Conservation (phyloP, 208 protist genomes). For the Leishmania amazonensis region DNA sequence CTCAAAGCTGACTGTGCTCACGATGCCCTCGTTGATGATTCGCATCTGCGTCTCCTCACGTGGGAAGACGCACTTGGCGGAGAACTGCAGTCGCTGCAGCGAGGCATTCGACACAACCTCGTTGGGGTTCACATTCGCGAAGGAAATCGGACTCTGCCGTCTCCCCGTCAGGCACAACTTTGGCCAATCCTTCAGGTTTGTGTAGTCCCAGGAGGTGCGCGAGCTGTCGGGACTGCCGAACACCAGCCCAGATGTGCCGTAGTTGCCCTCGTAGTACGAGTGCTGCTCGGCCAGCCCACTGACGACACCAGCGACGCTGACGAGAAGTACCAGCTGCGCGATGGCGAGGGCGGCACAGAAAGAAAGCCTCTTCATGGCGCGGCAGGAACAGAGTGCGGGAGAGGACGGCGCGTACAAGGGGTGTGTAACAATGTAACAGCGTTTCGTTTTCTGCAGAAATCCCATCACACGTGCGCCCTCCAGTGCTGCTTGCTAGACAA, state of each 20-base stretch:
- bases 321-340: background rate
- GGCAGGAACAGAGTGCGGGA: background rate
- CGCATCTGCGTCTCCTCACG: slow-evolving; percentile 52
- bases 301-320: background rate
- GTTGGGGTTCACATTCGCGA: slow-evolving; percentile 52
- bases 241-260: slow-evolving; percentile 48
- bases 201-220: slow-evolving; percentile 41
- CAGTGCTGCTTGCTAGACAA: background rate
- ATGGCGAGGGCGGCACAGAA: background rate
- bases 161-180: slow-evolving; percentile 47
- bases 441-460: background rate
- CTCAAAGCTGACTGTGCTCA: slow-evolving; percentile 52
- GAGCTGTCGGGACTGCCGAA: slow-evolving; percentile 20
- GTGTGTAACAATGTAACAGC: background rate
- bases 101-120: slow-evolving; percentile 37
- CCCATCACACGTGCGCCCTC: background rate
- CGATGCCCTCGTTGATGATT: slow-evolving; percentile 56
- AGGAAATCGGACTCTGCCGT: slow-evolving; percentile 76
- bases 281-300: slow-evolving; percentile 9
- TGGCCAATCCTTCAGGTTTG: slow-evolving; percentile 51
- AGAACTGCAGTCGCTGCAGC: slow-evolving; percentile 53
- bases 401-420: background rate
- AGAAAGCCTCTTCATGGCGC: background rate
- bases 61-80: slow-evolving; percentile 53
- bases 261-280: slow-evolving; percentile 55